These are phyloP conservation scores for Vitis amurensis DNA, from an alignment of 164 flowering plant species.

Conservation along the genomic window DNA sequence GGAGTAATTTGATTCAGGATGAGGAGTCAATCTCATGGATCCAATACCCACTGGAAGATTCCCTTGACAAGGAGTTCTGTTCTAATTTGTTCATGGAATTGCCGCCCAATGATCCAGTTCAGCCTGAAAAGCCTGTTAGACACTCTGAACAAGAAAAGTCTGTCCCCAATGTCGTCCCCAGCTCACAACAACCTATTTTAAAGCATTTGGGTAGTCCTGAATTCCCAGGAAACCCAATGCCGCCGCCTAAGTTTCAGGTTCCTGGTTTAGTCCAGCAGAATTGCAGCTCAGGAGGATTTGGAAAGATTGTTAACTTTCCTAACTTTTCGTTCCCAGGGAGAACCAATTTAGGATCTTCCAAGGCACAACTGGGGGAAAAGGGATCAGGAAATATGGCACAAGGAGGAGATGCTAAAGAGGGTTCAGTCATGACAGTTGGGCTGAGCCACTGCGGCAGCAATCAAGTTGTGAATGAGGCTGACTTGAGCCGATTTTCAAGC, in stretches of 20 bases:
- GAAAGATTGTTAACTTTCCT: slow-evolving; percentile 22
- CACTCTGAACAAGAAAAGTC: slow-evolving; percentile 16
- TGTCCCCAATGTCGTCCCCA: slow-evolving; percentile 3
- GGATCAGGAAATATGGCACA: slow-evolving; percentile 7
- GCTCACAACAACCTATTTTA: slow-evolving; percentile 14
- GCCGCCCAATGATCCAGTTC: slow-evolving; percentile 26
- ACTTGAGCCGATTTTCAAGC: slow-evolving; percentile 39
- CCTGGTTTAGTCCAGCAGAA: slow-evolving; percentile 12
- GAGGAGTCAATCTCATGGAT: slow-evolving; percentile 60
- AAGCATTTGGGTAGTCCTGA: slow-evolving; percentile 15
- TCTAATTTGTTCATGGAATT: slow-evolving; percentile 43
- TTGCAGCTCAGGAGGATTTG: slow-evolving; percentile 3
- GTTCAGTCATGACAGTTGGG: slow-evolving; percentile 50
- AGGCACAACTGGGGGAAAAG: slow-evolving; percentile 9
- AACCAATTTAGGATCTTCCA: slow-evolving; percentile 16
- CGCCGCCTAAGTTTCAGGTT: slow-evolving; percentile 39
- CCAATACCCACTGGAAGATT: slow-evolving; percentile 47
- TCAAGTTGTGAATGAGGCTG: slow-evolving; percentile 42
- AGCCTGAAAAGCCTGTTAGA: slow-evolving; percentile 21
- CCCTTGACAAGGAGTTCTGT: slow-evolving; percentile 50
- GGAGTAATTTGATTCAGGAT: slow-evolving; percentile 38
- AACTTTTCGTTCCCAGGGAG: slow-evolving; percentile 17
- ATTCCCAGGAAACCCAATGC: slow-evolving; percentile 25
- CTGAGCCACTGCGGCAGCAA: slow-evolving; percentile 66
- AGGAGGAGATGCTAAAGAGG: slow-evolving; percentile 34